Base-by-base conservation (phyloP, 1,284 basidiomycete species). In the Termitomyces sp. region DNA sequence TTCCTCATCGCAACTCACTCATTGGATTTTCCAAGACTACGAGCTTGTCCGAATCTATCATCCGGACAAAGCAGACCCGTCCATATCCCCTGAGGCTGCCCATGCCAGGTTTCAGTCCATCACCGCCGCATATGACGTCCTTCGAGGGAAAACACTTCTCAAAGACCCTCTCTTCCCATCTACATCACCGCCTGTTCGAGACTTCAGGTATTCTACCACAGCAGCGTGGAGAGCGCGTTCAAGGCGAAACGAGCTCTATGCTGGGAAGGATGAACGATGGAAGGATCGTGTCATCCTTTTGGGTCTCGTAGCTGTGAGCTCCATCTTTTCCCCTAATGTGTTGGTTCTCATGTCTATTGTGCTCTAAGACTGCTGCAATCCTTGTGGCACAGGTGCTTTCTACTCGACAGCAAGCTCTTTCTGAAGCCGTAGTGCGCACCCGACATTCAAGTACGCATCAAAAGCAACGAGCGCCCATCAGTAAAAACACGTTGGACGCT, bases 21-120 rank as follows among this genome's bases (percentile, higher is more conserved):
- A 48, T 17, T 4, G 12, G 31, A 12, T 31, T 48, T 38, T 57
- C 15, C 9, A 51, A 86, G 84, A 85, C 67, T 84, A 79, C 62
- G 83, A 84, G 58, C 80, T 86, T 33, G 84, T 85, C 12, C 71
- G 79, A 40, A 75, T 84, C 53, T 84, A 85, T 64, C 84, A 86
- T 62, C 84, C 84, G 9, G 84, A 86, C 69, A 82, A 81, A 50
- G 70, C 73, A 7, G 67, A 71, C 24, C 65, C 70, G n/a, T 70
- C 69, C 12, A 56, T 76, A 15, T 64, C 80, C 7, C 67, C 78
- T 1, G 75, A 78, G 15, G 64, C 74, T n/a, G 80, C 80, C 0
- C 82, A 84, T 64, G 70, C 75, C 13, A 78, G 79, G 7, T 86
- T 86, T 63, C 81, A 81, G 57, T 60, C 63, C 40, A 79, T 82